Base-by-base conservation (phyloP, 768 basidiomycete species). In the Amanita molliuscula region DNA sequence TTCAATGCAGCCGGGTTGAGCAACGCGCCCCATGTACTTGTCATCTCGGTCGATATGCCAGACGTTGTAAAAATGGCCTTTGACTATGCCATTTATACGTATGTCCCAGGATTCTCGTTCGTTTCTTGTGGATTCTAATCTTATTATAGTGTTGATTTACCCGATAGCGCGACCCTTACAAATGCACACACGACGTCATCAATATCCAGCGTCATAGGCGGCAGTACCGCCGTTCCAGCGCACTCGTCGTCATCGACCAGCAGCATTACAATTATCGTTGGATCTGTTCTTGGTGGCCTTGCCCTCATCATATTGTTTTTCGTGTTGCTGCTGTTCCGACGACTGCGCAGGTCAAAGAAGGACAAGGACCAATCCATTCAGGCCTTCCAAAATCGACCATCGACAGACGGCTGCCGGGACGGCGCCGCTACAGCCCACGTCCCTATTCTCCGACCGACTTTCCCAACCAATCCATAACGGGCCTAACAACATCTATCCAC, bases 11-110 rank as follows among this genome's bases (percentile, higher is more conserved):
- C 50, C 6, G 60, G 59, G 28, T 56, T 72, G 13, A 28, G 53
- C 13, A 66, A 68, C 48, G 43, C 40, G 0, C 48, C 61, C 4
- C 69, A 70, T 45, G 57, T 56, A 3, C 51, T 70, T 7, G 38
- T 58, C 0, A 65, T 72, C 48, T 59, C 61, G 0, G 67, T 65
- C 1, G 68, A 64, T 9, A 46, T 61, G 1, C 49, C 62, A 37
- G 53, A 55, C n/a, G 51, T 59, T 28, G 56, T 67, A n/a, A 70
- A 60, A 45, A 57, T 67, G 26, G 65, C 61, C 45, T 72, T 72
- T 53, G 69, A 72, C 55, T 72, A 69, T 55, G 69, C 67, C 11
- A 62, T 65, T 16, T 72, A 72, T 54, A 70, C 68, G 70, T 70
- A 52, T 47, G 68, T 56, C 25, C 18, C 16, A 10, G 13, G 4